Evolutionary conservation across 1,139 yeast species (phyloP).

Genomic region (Blastobotrys ciferrii): DNA sequence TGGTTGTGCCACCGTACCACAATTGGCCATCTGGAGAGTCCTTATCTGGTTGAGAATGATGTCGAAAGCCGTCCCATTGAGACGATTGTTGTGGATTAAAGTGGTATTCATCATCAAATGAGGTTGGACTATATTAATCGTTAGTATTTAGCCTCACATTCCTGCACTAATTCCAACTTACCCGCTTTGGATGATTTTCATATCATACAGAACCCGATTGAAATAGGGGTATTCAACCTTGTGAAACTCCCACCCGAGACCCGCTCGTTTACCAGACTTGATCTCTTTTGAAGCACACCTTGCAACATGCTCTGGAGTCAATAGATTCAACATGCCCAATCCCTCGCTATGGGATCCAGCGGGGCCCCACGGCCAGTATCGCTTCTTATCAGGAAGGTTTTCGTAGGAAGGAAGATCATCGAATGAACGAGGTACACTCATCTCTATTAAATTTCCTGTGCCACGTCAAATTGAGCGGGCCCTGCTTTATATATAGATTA

Average conservation of each 20-base stretch:
- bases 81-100: slow-evolving; percentile 36
- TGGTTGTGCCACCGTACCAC: slow-evolving; percentile 31
- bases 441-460: too few species aligned
- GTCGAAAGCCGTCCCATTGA: slow-evolving; percentile 39
- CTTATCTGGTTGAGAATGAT: slow-evolving; percentile 25
- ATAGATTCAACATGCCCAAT: slow-evolving; percentile 24
- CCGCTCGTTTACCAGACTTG: slow-evolving; percentile 24
- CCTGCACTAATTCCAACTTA: slow-evolving; percentile 8
- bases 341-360: slow-evolving; percentile 27
- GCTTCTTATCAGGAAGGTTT: slow-evolving; percentile 22
- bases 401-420: slow-evolving; percentile 21
- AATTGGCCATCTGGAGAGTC: slow-evolving; percentile 14
- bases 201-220: slow-evolving; percentile 11
- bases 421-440: slow-evolving; percentile 12
- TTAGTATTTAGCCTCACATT: slow-evolving; percentile 12
- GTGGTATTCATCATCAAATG: slow-evolving; percentile 32
- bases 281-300: slow-evolving; percentile 20
- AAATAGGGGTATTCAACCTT: slow-evolving; percentile 23
- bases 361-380: slow-evolving; percentile 27
- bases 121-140: not conserved
- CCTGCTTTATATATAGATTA: too few species aligned
- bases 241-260: slow-evolving; percentile 23
- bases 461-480: too few species aligned
- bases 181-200: slow-evolving; percentile 7
- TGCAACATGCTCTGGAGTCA: slow-evolving; percentile 25